Percentiles rank a stretch among this genome's conserved stretches.
Evolutionary conservation across 2,329 filamentous ascomycete genomes (phyloP).

Genomic region (Ascochyta fabae): DNA sequence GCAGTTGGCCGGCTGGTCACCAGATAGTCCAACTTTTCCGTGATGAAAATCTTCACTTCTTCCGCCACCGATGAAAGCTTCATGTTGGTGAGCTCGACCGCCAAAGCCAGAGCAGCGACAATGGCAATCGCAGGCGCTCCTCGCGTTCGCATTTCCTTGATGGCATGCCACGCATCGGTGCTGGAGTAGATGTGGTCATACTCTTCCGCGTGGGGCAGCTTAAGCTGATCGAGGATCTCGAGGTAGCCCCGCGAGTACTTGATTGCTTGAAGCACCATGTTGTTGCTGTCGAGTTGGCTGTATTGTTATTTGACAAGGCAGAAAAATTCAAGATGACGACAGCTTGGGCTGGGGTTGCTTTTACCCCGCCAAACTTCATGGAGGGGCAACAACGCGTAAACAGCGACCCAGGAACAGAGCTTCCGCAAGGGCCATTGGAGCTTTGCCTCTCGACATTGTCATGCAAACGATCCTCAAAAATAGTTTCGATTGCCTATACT

Average conservation of each 20-base stretch:
- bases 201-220: conserved; percentile 78
- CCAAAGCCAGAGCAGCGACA: conserved; percentile 88
- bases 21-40: conserved; percentile 81
- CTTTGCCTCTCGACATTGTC: not conserved
- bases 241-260: conserved; percentile 75
- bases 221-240: conserved; percentile 82
- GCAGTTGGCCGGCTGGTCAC: conserved; percentile 90
- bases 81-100: conserved; percentile 76
- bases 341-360: conserved; percentile 26
- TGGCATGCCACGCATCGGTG: conserved; percentile 81
- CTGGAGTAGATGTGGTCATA: conserved; percentile 75
- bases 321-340: conserved; percentile 32
- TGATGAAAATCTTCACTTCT: conserved; percentile 71
- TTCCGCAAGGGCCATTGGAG: not conserved
- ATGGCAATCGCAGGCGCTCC: conserved; percentile 96
- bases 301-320: conserved; percentile 3
- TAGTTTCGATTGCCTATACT: not conserved
- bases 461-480: not conserved
- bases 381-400: conserved; percentile 10
- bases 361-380: conserved; percentile 9
- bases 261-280: conserved; percentile 74
- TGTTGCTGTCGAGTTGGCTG: conserved; percentile 18
- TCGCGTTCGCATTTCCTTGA: conserved; percentile 78
- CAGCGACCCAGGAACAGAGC: not conserved
- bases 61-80: conserved; percentile 61